Conservation (phyloP, 2,329 filamentous ascomycete species). For the Didymella arachidicola region DNA sequence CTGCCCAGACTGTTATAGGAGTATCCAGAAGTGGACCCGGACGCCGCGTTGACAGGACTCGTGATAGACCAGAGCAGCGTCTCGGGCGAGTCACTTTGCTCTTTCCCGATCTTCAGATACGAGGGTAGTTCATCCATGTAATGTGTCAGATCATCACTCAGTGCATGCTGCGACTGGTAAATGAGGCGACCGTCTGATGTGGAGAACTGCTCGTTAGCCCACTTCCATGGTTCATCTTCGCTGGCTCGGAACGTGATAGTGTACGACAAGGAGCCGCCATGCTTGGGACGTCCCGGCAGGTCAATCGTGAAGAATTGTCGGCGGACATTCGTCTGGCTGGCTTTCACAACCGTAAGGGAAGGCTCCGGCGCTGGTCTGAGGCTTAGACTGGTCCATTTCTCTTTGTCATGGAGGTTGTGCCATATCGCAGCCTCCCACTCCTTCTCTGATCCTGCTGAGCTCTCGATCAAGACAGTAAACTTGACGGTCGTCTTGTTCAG, state of each 20-base stretch:
- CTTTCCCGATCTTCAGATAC: slow-evolving; percentile 61
- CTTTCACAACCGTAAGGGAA: slow-evolving; percentile 35
- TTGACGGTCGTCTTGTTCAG: slow-evolving; percentile 51
- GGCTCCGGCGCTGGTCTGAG: slow-evolving; percentile 56
- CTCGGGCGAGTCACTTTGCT: slow-evolving; percentile 70
- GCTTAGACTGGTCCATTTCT: slow-evolving; percentile 65
- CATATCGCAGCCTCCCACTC: slow-evolving; percentile 79
- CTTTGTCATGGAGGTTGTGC: slow-evolving; percentile 68
- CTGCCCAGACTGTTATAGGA: slow-evolving; percentile 67
- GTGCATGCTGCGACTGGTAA: slow-evolving; percentile 53
- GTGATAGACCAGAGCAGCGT: slow-evolving; percentile 76
- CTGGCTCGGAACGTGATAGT: slow-evolving; percentile 73
- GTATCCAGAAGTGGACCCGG: slow-evolving; percentile 65
- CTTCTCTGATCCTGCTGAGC: slow-evolving; percentile 62
- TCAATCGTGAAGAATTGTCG: slow-evolving; percentile 64
- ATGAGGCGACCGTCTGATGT: slow-evolving; percentile 70
- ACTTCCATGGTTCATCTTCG: slow-evolving; percentile 67
- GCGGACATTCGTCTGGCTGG: slow-evolving; percentile 22
- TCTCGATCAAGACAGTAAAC: slow-evolving; percentile 76
- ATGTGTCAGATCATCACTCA: slow-evolving; percentile 57
- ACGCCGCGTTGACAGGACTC: slow-evolving; percentile 62
- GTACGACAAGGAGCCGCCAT: slow-evolving; percentile 65
- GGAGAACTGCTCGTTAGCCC: slow-evolving; percentile 71
- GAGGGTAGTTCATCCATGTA: slow-evolving; percentile 67
- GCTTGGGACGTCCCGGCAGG: slow-evolving; percentile 55